A percentile compares a stretch with the other conserved stretches of the same genome.
Conservation (phyloP, 495 filamentous ascomycete species). For the Neurospora sp. region DNA sequence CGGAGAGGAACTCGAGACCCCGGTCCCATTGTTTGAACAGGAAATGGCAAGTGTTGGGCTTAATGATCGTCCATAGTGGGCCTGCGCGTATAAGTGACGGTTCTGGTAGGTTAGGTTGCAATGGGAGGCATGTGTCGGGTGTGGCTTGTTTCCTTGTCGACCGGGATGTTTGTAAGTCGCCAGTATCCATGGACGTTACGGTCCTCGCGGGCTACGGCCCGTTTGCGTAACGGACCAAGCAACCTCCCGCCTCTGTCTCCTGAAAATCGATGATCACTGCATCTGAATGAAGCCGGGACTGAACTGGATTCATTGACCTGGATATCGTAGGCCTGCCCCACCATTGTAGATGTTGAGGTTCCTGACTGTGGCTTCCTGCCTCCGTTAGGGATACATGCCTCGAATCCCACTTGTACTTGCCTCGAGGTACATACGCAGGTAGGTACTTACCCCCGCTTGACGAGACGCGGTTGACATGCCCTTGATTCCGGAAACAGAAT, state of each 20-base stretch:
- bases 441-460: neutral
- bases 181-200: neutral
- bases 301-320: neutral
- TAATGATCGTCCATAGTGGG: neutral
- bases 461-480: neutral
- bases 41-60: neutral
- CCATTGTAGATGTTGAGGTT: neutral
- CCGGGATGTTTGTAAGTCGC: neutral
- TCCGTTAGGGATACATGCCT: neutral
- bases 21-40: neutral
- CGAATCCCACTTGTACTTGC: neutral
- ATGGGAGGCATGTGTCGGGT: neutral
- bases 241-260: neutral
- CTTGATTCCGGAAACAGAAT: neutral
- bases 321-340: neutral
- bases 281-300: neutral
- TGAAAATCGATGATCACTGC: neutral
- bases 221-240: neutral
- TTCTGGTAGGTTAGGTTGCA: neutral
- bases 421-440: neutral
- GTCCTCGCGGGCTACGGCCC: neutral
- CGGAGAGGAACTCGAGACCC: neutral
- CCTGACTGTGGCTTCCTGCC: neutral
- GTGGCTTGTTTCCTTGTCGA: neutral
- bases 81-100: neutral